Evolutionary conservation across 2,329 filamentous ascomycete species (phyloP).

Genomic region (Sclerotinia spermophila): DNA sequence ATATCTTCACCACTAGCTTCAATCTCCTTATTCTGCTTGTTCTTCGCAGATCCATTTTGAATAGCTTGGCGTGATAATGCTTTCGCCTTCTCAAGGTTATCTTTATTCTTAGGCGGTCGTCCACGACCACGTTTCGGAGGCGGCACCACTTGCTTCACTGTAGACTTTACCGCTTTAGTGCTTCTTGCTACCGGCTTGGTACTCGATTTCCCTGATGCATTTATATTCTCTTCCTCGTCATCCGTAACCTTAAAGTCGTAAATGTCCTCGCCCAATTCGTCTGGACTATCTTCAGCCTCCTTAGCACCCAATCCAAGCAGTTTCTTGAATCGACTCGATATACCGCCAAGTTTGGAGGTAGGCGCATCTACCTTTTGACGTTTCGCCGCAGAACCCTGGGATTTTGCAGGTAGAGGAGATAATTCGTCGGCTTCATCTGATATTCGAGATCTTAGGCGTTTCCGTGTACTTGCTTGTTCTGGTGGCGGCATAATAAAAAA

Average conservation of each 20-base stretch:
- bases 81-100: conserved; percentile 19
- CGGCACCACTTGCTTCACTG: neutral
- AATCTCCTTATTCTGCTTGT: neutral
- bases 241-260: conserved; percentile 17
- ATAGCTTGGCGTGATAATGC: conserved; percentile 18
- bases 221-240: conserved; percentile 19
- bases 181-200: neutral
- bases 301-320: conserved; percentile 6
- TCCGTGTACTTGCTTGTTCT: conserved; percentile 15
- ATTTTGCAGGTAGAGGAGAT: conserved; percentile 17
- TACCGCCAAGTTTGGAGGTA: conserved; percentile 1
- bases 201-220: neutral
- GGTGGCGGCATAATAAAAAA: conserved; percentile 3
- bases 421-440: conserved; percentile 16
- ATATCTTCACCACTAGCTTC: neutral
- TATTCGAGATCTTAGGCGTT: conserved; percentile 16
- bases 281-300: neutral
- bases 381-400: conserved; percentile 10
- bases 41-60: neutral
- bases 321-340: conserved; percentile 7
- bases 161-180: neutral
- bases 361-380: conserved; percentile 15
- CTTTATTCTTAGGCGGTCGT: conserved; percentile 12
- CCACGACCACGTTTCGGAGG: conserved; percentile 9
- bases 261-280: conserved; percentile 19